Base-by-base conservation (phyloP, 2,329 filamentous ascomycete species). In the Monilinia laxa region DNA sequence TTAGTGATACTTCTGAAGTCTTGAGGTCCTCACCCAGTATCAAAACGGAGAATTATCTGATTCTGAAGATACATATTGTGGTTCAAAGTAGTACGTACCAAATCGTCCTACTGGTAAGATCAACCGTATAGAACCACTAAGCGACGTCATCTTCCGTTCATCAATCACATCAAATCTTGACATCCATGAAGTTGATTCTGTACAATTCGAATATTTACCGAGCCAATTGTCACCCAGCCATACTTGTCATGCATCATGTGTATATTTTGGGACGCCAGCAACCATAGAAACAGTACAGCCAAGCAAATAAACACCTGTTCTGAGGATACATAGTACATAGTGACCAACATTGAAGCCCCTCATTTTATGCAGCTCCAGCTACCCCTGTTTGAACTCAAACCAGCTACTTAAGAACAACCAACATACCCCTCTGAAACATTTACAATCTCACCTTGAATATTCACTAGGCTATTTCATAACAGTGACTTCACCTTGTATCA, bases 361-460 rank as follows among this genome's bases (percentile, higher is more conserved):
- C 59, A 54, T 54, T 62, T 53, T 28, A 62, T 62, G 49, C 59
- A 51, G 12, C 31, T 60, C 49, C 59, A 53, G 12, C 47, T 42
- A 45, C 47, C 47, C 59, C 59, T 62, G 49, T 28, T 40, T 62
- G 47, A 54, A 25, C 35, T 28, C 35, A 62, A n/a, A 20, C 69
- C 58, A 60, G 35, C 28, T 7, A 51, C 28, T 60, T 60, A 51
- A 35, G 28, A 60, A 23, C 20, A n/a, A n/a, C 14, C 1, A 25
- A 23, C 47, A 40, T 14, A 40, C 31, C 20, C 53, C 35, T 38
- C 14, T 45, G 20, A 25, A 7, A 31, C 35, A 51, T n/a, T 38
- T 20, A 38, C 14, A 28, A 18, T n/a, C 10, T 3, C 9, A 18
- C 18, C 42, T 35, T 16, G n/a, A 51, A 35, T 9, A 38, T 62